Base-by-base conservation (phyloP, 192 early-diverging fungal genomes). In the Entophlyctis helioformis region DNA sequence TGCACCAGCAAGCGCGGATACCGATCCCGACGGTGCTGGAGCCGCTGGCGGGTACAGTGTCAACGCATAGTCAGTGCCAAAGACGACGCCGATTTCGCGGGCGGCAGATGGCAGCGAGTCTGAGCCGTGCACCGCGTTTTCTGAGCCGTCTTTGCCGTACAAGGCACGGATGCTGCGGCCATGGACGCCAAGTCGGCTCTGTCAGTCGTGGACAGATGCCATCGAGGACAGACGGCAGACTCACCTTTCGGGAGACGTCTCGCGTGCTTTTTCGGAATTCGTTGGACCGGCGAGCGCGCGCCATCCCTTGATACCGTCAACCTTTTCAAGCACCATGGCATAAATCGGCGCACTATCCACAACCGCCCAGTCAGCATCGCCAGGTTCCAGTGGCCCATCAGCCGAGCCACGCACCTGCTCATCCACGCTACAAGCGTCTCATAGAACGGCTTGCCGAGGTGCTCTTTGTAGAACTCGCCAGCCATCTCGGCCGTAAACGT, bases 361-460 rank as follows among this genome's bases (percentile, higher is more conserved):
- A 31, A 31, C 29, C 4, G 11, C 29, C 6, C 11, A 11, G 6
- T 8, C 29, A 31, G 11, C 29, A 31, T 31, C n/a, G n/a, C n/a
- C n/a, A n/a, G n/a, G n/a, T n/a, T n/a, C n/a, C n/a, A n/a, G n/a
- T n/a, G n/a, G 29, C 29, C 29, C 29, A 8, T 4, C 29, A 31
- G 4, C 4, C 6, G 16, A 31, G 8, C 13, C 2, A 44, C 44
- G n/a, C 42, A 60, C 59, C 65, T 63, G 56, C 67, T 64, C 71
- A 77, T 77, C 68, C 74, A 71, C n/a, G 41, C 55, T 4, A 57
- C 57, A 8, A 77, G 47, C 1, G 71, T 57, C n/a, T 64, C 58
- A 35, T 65, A 70, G 44, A 74, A 70, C 2, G 35, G 39, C 39
- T 68, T 69, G n/a, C 50, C 61, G 5, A 27, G 38, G 40, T 73